Evolutionary conservation across 2,329 filamentous ascomycete genomes (phyloP).

Genomic region (Hypocreales sp.): DNA sequence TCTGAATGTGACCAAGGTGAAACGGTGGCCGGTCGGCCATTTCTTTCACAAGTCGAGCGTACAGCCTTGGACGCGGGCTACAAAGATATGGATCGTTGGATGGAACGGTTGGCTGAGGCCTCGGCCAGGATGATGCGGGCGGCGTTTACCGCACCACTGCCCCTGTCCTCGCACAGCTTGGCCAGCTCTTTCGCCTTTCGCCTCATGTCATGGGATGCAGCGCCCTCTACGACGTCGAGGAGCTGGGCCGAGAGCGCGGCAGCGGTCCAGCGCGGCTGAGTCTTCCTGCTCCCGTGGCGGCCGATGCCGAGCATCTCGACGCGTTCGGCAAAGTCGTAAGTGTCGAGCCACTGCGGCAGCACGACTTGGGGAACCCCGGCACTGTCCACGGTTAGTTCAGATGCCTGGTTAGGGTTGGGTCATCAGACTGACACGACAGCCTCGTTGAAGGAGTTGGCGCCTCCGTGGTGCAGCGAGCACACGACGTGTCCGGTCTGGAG

Average conservation of each 20-base stretch:
- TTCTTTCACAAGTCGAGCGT: no score
- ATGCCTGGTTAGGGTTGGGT: no score
- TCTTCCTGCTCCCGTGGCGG: conserved; percentile 8
- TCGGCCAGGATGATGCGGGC: background rate
- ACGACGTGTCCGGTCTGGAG: conserved; percentile 21
- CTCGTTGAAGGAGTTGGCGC: conserved; percentile 27
- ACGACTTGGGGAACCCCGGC: conserved; percentile 28
- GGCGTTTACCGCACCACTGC: background rate
- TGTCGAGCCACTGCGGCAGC: conserved; percentile 28
- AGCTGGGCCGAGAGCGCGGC: conserved; percentile 7
- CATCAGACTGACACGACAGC: conserved; percentile 15
- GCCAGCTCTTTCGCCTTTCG: background rate
- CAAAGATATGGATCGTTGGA: no score
- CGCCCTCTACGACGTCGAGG: conserved; percentile 6
- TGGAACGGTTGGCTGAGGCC: no score
- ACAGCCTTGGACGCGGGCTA: no score
- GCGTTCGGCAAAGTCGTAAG: conserved; percentile 28
- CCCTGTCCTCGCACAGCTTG: background rate
- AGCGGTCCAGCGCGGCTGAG: conserved; percentile 10
- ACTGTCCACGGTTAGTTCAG: no score
- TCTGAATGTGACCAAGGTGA: no score
- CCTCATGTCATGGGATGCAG: background rate
- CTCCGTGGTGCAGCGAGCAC: conserved; percentile 29
- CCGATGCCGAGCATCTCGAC: conserved; percentile 28
- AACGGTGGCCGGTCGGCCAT: no score